phyloP scores from a whole-genome alignment of 805 yeast genomes.

The Teunomyces kruisii region DNA sequence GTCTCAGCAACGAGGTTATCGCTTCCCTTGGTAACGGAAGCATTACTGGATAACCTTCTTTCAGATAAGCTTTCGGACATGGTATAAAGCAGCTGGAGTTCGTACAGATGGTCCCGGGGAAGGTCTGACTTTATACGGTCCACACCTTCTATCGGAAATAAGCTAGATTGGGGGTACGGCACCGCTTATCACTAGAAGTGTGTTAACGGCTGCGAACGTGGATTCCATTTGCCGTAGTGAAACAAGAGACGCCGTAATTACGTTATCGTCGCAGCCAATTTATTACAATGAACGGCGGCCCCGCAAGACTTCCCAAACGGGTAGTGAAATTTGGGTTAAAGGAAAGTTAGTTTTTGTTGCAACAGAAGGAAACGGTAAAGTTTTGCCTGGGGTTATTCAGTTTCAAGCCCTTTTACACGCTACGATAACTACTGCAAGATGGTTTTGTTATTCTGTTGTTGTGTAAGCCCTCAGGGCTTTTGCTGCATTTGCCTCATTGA shows the following conservation, averaged over 20 bases:
- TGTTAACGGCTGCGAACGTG: not conserved
- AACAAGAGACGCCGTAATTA: not conserved
- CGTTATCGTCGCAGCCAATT: not conserved
- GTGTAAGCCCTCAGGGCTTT: too few species aligned
- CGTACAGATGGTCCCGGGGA: not conserved
- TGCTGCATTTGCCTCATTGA: not conserved
- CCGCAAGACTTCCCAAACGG: not conserved
- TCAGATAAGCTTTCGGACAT: not conserved
- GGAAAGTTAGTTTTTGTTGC: too few species aligned
- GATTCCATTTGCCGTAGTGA: not conserved
- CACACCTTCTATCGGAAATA: not conserved
- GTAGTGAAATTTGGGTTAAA: not conserved
- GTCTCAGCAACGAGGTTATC: not conserved
- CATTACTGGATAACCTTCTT: not conserved
- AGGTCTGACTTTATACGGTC: not conserved
- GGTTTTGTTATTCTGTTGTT: too few species aligned
- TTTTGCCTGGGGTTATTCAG: too few species aligned
- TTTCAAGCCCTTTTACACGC: too few species aligned
- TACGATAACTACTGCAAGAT: too few species aligned
- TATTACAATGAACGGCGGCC: not conserved
- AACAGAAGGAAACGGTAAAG: too few species aligned
- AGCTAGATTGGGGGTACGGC: not conserved
- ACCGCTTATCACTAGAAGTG: not conserved
- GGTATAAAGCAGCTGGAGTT: not conserved
- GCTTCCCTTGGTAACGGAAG: not conserved